Conservation (phyloP, 2,329 filamentous ascomycete genomes). For the Paraconiothyrium sp. region DNA sequence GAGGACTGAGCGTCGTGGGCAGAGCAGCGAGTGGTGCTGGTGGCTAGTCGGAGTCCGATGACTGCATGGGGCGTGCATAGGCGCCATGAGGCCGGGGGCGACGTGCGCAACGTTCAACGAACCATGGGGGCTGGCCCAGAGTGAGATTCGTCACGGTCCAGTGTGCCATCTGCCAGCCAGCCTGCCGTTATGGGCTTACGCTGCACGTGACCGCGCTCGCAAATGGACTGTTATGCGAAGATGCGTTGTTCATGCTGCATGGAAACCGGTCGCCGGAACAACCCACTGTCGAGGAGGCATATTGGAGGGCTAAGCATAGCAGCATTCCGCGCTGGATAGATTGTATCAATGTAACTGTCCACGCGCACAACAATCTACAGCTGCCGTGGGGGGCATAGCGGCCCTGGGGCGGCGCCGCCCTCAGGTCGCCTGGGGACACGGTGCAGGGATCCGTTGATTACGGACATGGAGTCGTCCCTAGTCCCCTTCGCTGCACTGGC, state of each 20-base stretch:
- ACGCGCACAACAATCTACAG: conserved; percentile 2
- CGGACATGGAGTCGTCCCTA: conserved; percentile 10
- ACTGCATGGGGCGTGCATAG: conserved; percentile 32
- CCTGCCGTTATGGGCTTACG: background rate
- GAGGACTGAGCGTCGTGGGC: background rate
- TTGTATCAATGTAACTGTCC: background rate
- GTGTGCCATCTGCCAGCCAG: background rate
- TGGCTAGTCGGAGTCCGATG: conserved; percentile 40
- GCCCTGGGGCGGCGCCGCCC: background rate
- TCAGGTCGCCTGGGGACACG: conserved; percentile 1
- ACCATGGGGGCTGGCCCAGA: conserved; percentile 19
- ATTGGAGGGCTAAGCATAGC: conserved; percentile 4
- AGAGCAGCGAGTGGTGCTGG: conserved; percentile 8
- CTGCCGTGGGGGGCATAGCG: conserved; percentile 8
- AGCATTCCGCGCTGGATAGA: background rate
- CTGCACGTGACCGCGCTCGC: background rate
- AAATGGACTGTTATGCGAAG: background rate
- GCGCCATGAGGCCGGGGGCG: conserved; percentile 3
- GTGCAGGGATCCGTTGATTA: conserved; percentile 14
- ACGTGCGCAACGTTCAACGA: conserved; percentile 14
- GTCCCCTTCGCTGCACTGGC: conserved; percentile 1
- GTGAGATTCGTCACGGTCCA: conserved; percentile 29
- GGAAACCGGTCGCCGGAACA: conserved; percentile 1
- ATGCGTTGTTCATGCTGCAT: background rate
- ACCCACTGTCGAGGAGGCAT: background rate